Evolutionary conservation across 2,329 filamentous ascomycete genomes (phyloP), one percentile per base, ranked within the genome.

Genomic region (Colletotrichum abscissum): DNA sequence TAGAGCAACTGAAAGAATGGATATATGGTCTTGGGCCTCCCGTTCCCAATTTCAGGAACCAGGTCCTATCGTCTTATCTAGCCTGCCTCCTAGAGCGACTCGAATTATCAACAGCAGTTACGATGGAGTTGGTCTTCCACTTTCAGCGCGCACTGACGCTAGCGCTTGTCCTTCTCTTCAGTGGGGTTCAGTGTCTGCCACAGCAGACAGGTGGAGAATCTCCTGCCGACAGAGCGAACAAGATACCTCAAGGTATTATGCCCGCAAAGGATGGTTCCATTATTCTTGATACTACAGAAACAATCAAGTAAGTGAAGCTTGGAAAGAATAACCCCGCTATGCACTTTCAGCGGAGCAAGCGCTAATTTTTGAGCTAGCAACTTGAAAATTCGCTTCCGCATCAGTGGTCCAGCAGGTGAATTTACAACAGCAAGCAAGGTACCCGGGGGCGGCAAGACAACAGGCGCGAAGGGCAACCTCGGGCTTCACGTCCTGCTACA

Each of bases 401-500:
- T 90, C 70, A 87, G 86, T 58, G 88, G 84, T 0, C 89, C 89
- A 2, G 88, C 87, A 35, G 81, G 85, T 69, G 84, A 87, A 67
- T 91, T 91, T 80, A 86, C 87, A 4, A 78, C 84, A 1, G 80
- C 79, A 6, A 87, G 87, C 3, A 85, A 86, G 46, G 86, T 90
- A 1, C 76, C 82, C 8, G 77, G 78, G 9, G 77, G 80, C 1
- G 68, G 76, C 26, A 69, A 74, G 12, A 57, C 66, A 1, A 62
- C 69, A 5, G 77, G 77, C 22, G 68, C 77, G 14, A 74, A 74
- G 0, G 84, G 85, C 3, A 72, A 79, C 3, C 79, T 88, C 24
- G 88, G 88, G 46, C 81, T 89, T 4, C 90, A 91, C 75, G 86
- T 91, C 9, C 83, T 91, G 28, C 84, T 91, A 2, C 89, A 91